A percentile compares a stretch with the other conserved stretches of the same genome.
These are phyloP conservation scores for Cymbopogon flexuosus DNA, from an alignment of 202 grass and related monocot species.

Conservation along the genomic window DNA sequence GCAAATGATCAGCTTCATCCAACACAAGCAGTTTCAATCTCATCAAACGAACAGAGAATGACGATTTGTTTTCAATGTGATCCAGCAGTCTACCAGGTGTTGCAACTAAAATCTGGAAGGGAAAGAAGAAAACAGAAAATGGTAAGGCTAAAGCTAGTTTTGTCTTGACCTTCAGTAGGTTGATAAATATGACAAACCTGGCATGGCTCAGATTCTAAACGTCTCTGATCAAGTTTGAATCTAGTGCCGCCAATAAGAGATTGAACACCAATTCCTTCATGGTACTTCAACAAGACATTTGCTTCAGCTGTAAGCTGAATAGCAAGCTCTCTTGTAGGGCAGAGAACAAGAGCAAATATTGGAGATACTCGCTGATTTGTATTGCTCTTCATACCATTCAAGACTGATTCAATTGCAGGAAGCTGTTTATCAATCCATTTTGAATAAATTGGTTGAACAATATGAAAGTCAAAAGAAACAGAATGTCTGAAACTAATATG, in stretches of 20 bases:
- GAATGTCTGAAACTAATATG: slow-evolving; percentile 16
- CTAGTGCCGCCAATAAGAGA: slow-evolving; percentile 81
- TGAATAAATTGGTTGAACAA: slow-evolving; percentile 41
- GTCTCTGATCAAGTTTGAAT: slow-evolving; percentile 88
- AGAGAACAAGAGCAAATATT: slow-evolving; percentile 72
- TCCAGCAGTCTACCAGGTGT: slow-evolving; percentile 87
- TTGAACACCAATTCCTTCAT: slow-evolving; percentile 83
- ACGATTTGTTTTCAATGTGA: slow-evolving; percentile 92
- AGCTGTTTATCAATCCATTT: slow-evolving; percentile 72
- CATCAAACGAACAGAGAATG: slow-evolving; percentile 91
- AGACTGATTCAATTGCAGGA: slow-evolving; percentile 97
- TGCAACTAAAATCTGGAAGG: slow-evolving; percentile 80
- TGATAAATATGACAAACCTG: slow-evolving; percentile 53
- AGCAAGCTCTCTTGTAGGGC: slow-evolving; percentile 88
- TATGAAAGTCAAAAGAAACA: slow-evolving; percentile 4
- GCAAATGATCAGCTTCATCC: slow-evolving; percentile 96
- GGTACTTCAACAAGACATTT: slow-evolving; percentile 75
- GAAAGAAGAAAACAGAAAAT: slow-evolving; percentile 23
- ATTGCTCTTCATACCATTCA: slow-evolving; percentile 54
- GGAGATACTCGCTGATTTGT: slow-evolving; percentile 69
- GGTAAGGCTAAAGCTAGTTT: slow-evolving; percentile 9
- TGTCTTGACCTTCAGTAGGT: slow-evolving; percentile 21
- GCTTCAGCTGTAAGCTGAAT: slow-evolving; percentile 88
- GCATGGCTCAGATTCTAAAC: slow-evolving; percentile 74
- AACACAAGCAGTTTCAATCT: slow-evolving; percentile 91